phyloP scores from a whole-genome alignment of 2,329 filamentous ascomycete species.

The Leptographium radiaticola region DNA sequence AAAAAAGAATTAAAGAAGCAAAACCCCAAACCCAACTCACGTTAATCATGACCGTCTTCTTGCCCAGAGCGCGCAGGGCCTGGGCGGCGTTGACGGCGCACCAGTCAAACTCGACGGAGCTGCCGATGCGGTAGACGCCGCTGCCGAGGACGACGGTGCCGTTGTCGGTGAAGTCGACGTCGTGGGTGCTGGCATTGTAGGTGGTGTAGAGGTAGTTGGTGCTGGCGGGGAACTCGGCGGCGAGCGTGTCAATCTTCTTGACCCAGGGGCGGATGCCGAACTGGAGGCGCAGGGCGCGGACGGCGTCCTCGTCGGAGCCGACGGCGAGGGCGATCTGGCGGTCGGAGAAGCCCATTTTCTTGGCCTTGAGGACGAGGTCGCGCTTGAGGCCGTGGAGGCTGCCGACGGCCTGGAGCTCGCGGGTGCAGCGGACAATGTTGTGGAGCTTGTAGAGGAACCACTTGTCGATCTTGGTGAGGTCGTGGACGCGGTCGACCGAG shows the following conservation, averaged over 20 bases:
- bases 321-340: constrained; percentile 84
- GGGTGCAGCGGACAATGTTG: constrained; percentile 87
- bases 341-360: constrained; percentile 97
- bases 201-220: constrained; percentile 97
- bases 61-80: constrained; percentile 70
- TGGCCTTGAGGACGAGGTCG: constrained; percentile 78
- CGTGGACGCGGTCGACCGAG: constrained; percentile 80
- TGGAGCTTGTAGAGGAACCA: constrained; percentile 99
- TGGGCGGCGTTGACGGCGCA: constrained; percentile 85
- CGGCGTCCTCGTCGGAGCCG: constrained; percentile 75
- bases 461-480: constrained; percentile 96
- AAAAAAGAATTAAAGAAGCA: neutral
- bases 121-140: constrained; percentile 95
- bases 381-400: constrained; percentile 75
- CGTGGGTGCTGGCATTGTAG: constrained; percentile 90
- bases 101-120: constrained; percentile 98
- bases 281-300: constrained; percentile 69
- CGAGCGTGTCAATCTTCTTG: constrained; percentile 96
- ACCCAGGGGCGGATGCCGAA: constrained; percentile 92
- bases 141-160: constrained; percentile 81
- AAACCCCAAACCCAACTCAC: constrained; percentile 33
- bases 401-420: constrained; percentile 72
- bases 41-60: constrained; percentile 98
- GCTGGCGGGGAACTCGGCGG: constrained; percentile 88
- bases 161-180: constrained; percentile 87